Evolutionary conservation across 768 basidiomycete species (phyloP), one percentile per base, ranked within the genome.

Genomic region (Russula lepida): DNA sequence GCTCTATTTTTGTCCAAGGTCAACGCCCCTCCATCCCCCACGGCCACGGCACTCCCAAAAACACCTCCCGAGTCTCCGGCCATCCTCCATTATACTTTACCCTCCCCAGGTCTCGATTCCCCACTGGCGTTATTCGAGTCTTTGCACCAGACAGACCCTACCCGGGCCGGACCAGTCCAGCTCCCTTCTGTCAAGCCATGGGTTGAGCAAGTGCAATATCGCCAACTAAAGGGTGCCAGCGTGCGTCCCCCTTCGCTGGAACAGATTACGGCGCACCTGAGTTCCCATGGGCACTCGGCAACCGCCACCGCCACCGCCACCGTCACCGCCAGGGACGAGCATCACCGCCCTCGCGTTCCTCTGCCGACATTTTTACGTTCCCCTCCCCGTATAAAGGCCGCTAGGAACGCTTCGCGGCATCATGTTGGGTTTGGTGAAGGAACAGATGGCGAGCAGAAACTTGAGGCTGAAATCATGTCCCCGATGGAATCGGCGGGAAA

Each of bases 1-100:
- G 84, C 86, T 4, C 76, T 81, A 60, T 91, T 92, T 74, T 74
- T 91, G 28, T 86, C 84, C 60, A 91, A 85, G 72, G 74, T 92
- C 46, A 76, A 80, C 41, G 83, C 83, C n/a, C 81, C 84, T 23
- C 83, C 84, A 2, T 84, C 82, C 8, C 80, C 84, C 11, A 78
- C 80, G 11, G 82, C 85, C 21, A 77, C 79, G 27, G 69, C 73
- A 48, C 76, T 78, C 13, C 83, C 87, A 12, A 83, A 83, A 71
- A 87, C 82, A 2, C 84, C 84, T 53, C 84, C 84, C 6, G 84
- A 85, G 58, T 88, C 85, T 15, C 86, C 86, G 55, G 78, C 83
- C 23, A 78, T 86, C 60, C 84, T 84, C 70, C 83, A 85, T 70
- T 86, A 81, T 73, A 77, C 80, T 51, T 78, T 88, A 62, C 87